Conservation (phyloP, 768 basidiomycete genomes). For the Kwoniella mangroviensis region DNA sequence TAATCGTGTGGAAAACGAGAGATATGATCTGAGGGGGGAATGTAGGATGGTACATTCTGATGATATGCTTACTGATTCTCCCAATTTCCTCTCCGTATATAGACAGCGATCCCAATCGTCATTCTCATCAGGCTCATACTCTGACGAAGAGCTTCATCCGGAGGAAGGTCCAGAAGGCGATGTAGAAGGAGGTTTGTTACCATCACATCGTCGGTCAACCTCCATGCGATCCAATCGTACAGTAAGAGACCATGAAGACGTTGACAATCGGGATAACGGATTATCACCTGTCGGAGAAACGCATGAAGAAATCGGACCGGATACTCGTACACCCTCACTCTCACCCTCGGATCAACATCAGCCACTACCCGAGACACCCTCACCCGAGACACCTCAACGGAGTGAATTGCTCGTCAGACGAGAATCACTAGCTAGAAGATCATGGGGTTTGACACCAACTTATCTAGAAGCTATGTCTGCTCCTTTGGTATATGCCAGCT, state of each 20-base stretch:
- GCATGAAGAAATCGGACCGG: background rate
- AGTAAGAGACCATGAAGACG: background rate
- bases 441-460: constrained; percentile 49
- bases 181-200: constrained; percentile 3
- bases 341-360: background rate
- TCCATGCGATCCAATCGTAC: background rate
- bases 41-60: background rate
- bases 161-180: constrained; percentile 11
- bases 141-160: constrained; percentile 7
- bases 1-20: too few relatives aligned
- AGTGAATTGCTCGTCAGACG: constrained; percentile 5
- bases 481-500: constrained; percentile 16
- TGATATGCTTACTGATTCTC: background rate
- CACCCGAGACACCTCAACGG: constrained; percentile 1
- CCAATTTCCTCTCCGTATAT: background rate
- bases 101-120: constrained; percentile 26
- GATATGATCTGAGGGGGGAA: background rate
- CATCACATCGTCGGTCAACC: constrained; percentile 2
- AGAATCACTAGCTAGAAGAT: constrained; percentile 26
- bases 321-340: background rate
- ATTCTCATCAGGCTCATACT: constrained; percentile 21
- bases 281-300: background rate
- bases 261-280: background rate
- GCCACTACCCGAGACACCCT: background rate
- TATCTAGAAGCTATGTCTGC: constrained; percentile 52